These are phyloP conservation scores for Pleurotus platypus DNA, from an alignment of 768 basidiomycete species.

Conservation along the genomic window DNA sequence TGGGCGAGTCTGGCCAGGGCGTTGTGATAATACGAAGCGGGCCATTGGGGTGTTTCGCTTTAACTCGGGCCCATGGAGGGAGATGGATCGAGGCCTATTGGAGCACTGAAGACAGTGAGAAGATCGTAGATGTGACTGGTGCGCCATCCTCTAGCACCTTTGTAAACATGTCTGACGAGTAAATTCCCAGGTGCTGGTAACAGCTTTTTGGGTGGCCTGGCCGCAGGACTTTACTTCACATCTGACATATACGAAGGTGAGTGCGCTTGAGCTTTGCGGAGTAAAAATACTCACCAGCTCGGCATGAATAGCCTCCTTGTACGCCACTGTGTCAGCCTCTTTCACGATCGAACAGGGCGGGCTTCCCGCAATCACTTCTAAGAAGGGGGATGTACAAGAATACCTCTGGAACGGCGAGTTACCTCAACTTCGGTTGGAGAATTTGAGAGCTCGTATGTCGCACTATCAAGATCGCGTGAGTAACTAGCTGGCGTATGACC, in stretches of 20 bases:
- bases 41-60: constrained; percentile 65
- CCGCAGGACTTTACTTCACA: constrained; percentile 61
- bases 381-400: constrained; percentile 13
- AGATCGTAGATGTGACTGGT: constrained; percentile 84
- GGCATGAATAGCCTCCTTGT: constrained; percentile 50
- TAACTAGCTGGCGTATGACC: constrained; percentile 18
- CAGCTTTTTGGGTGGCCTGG: constrained; percentile 80
- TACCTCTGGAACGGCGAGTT: constrained; percentile 71
- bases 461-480: not conserved
- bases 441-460: constrained; percentile 38
- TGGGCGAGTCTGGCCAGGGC: constrained; percentile 47
- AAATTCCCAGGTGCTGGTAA: constrained; percentile 76
- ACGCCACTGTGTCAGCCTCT: constrained; percentile 79
- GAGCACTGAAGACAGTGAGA: constrained; percentile 36
- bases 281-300: not conserved
- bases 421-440: constrained; percentile 54
- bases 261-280: constrained; percentile 12
- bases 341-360: constrained; percentile 82
- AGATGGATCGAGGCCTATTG: constrained; percentile 79
- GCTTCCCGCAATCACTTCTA: constrained; percentile 49
- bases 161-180: constrained; percentile 8
- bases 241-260: constrained; percentile 68
- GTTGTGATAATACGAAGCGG: constrained; percentile 76
- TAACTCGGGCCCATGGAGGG: constrained; percentile 31
- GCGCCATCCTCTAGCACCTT: constrained; percentile 12